Percentiles rank a stretch among this genome's conserved stretches.
Conservation (phyloP, 2,329 filamentous ascomycete genomes). For the Aspergillus jensenii region DNA sequence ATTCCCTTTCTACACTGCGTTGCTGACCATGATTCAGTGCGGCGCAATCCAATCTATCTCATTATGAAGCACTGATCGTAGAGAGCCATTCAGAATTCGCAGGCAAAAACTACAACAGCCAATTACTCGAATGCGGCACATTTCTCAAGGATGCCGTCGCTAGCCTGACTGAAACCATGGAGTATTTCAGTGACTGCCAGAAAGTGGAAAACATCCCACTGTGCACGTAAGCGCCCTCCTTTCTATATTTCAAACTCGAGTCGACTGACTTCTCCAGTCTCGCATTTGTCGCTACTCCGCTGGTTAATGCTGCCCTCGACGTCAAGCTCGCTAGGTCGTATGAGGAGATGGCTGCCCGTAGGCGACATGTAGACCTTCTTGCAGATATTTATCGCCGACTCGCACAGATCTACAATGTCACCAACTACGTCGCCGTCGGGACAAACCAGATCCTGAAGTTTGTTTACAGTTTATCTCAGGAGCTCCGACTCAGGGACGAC, state of each 20-base stretch:
- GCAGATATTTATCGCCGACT: constrained; percentile 6
- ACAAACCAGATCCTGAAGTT: constrained; percentile 11
- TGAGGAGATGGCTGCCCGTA: neutral
- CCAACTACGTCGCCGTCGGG: constrained; percentile 4
- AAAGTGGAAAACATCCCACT: constrained; percentile 8
- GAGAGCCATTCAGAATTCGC: constrained; percentile 7
- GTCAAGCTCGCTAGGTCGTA: constrained; percentile 3
- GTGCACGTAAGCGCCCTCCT: neutral
- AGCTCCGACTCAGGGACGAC: neutral
- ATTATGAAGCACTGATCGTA: constrained; percentile 7
- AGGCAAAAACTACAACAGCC: constrained; percentile 1
- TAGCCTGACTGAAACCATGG: constrained; percentile 3
- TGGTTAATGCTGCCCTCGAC: constrained; percentile 6
- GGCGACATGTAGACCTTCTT: neutral
- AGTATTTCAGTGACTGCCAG: constrained; percentile 1
- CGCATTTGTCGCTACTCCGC: constrained; percentile 4
- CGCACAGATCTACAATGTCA: constrained; percentile 5
- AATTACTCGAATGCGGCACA: neutral
- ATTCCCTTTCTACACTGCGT: neutral
- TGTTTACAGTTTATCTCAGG: neutral
- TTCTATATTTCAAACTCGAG: neutral
- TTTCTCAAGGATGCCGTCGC: constrained; percentile 4
- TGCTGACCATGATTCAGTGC: neutral
- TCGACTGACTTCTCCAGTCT: neutral
- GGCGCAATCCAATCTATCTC: neutral